Conservation (phyloP, 2,329 filamentous ascomycete species). For the Endoconidiophora laricicola region DNA sequence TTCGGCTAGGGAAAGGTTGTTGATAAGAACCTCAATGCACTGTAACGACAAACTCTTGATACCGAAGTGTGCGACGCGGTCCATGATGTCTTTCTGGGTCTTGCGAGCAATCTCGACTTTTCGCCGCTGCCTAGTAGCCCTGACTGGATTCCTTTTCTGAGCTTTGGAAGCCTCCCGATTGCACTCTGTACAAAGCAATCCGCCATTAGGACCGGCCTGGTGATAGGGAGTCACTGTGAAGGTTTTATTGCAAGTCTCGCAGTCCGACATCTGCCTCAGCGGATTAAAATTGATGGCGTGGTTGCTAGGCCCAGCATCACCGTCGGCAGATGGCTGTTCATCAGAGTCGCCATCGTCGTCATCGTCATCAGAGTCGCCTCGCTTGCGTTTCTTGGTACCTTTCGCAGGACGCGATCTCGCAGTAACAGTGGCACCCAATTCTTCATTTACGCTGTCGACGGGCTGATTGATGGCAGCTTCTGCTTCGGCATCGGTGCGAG, state of each 20-base stretch:
- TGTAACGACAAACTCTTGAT: slow-evolving; percentile 51
- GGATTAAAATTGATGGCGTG: slow-evolving; percentile 20
- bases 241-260: slow-evolving; percentile 66
- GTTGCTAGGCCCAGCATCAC: background rate
- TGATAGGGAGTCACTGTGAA: slow-evolving; percentile 90
- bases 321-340: background rate
- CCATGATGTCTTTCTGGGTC: slow-evolving; percentile 69
- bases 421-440: background rate
- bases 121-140: slow-evolving; percentile 26
- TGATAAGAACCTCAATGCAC: slow-evolving; percentile 45
- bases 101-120: slow-evolving; percentile 16
- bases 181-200: slow-evolving; percentile 70
- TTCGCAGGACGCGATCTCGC: background rate
- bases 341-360: slow-evolving; percentile 31
- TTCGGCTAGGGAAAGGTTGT: slow-evolving; percentile 45
- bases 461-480: background rate
- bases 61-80: slow-evolving; percentile 50
- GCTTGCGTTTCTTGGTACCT: slow-evolving; percentile 9
- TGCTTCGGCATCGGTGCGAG: background rate
- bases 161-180: slow-evolving; percentile 41
- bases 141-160: slow-evolving; percentile 11
- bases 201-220: slow-evolving; percentile 64
- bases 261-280: slow-evolving; percentile 74
- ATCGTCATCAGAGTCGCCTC: slow-evolving; percentile 20
- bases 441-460: background rate